phyloP scores from a whole-genome alignment of 2,329 filamentous ascomycete species.

The Calonectria pauciramosa region DNA sequence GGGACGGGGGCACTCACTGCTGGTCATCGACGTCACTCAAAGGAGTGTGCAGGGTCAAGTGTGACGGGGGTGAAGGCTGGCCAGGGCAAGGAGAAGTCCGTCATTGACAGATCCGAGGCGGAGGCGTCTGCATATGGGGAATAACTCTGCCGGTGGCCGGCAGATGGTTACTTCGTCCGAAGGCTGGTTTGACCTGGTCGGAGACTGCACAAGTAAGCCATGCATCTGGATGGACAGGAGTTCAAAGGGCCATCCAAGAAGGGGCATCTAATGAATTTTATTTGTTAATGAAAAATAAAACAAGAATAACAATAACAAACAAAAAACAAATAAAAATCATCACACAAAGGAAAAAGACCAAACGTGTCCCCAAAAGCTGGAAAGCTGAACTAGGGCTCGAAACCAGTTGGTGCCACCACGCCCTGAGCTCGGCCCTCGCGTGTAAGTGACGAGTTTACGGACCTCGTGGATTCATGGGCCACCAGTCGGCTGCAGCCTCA shows the following conservation, averaged over 20 bases:
- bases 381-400: conserved; percentile 25
- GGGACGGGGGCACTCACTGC: conserved; percentile 9
- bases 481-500: conserved; percentile 29
- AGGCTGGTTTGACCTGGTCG: conserved; percentile 18
- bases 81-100: conserved; percentile 25
- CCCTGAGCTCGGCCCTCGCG: conserved; percentile 28
- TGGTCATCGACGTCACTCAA: conserved; percentile 39
- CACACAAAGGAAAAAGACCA: background rate
- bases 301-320: background rate
- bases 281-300: background rate
- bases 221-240: background rate
- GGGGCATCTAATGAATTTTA: background rate
- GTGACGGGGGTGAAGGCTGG: conserved; percentile 15
- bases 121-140: conserved; percentile 41
- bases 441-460: conserved; percentile 26
- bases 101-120: conserved; percentile 40
- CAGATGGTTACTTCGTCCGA: conserved; percentile 36
- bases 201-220: conserved; percentile 40
- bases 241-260: too few species aligned
- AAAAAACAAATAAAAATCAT: background rate
- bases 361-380: too few species aligned
- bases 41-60: conserved; percentile 12
- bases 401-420: conserved; percentile 35
- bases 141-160: conserved; percentile 43
- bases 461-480: conserved; percentile 20